Conservation (phyloP, 2,329 filamentous ascomycete species). For the Tolypocladium capitatum region DNA sequence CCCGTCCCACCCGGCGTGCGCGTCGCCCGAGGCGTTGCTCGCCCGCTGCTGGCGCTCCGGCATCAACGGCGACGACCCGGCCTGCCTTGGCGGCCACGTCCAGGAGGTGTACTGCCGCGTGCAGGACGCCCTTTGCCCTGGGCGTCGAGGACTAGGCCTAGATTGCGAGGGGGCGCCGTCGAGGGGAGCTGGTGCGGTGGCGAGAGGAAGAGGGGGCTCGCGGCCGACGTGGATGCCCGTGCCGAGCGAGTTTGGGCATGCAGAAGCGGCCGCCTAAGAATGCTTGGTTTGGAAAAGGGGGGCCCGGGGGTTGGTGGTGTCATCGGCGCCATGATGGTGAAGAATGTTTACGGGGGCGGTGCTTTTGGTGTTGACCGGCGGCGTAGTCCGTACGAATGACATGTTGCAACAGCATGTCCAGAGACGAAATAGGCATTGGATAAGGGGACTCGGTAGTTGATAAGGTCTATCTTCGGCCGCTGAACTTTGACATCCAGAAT, state of each 20-base stretch:
- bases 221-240: neutral
- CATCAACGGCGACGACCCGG: too few relatives aligned
- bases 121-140: conserved; percentile 56
- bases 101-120: too few relatives aligned
- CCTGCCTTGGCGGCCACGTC: too few relatives aligned
- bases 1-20: conserved; percentile 50
- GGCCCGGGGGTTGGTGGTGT: too few relatives aligned
- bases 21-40: conserved; percentile 43
- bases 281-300: neutral
- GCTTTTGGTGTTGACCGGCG: neutral
- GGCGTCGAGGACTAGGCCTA: conserved; percentile 50
- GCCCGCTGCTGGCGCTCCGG: conserved; percentile 53
- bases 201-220: conserved; percentile 35
- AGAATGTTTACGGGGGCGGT: too few relatives aligned
- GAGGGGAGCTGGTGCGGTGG: conserved; percentile 57
- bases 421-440: neutral
- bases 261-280: neutral
- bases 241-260: neutral
- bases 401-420: neutral
- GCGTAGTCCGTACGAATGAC: neutral
- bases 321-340: too few relatives aligned
- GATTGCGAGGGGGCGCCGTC: conserved; percentile 47
- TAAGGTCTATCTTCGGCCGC: neutral
- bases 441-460: neutral
- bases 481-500: neutral